Evolutionary conservation across 169 alveolate genomes (phyloP).

Genomic region (Cytauxzoon felis): DNA sequence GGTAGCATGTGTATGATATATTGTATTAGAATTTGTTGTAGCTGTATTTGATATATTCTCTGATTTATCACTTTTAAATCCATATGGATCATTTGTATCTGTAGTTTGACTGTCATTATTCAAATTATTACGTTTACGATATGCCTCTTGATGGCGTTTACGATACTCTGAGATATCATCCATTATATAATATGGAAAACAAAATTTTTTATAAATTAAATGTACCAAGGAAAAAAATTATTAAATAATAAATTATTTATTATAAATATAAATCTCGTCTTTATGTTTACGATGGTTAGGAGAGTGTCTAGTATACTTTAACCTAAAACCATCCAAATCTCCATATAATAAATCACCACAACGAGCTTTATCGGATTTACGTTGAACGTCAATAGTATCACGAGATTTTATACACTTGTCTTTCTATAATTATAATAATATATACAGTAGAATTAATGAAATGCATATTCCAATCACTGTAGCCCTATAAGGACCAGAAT

Average conservation of each 20-base stretch:
- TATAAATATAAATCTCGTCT: slow-evolving; percentile 44
- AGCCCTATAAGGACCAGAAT: no score
- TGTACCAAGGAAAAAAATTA: neutral
- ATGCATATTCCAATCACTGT: no score
- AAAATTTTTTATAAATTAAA: neutral
- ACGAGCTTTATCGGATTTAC: slow-evolving; percentile 46
- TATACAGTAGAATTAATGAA: neutral
- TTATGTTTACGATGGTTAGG: slow-evolving; percentile 60
- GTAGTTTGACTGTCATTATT: no score
- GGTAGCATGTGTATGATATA: no score
- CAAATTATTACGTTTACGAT: no score
- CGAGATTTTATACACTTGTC: slow-evolving; percentile 25
- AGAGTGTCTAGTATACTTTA: slow-evolving; percentile 56
- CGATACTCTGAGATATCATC: slow-evolving; percentile 52
- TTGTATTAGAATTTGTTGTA: no score
- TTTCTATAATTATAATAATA: slow-evolving; percentile 11
- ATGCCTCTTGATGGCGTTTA: slow-evolving; percentile 59
- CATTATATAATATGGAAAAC: neutral
- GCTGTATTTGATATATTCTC: no score
- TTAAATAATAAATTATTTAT: no score
- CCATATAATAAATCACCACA: slow-evolving; percentile 38
- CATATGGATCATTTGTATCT: no score
- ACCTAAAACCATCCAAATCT: slow-evolving; percentile 37
- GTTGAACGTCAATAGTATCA: slow-evolving; percentile 27
- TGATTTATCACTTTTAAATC: no score